Evolutionary conservation across 2,329 filamentous ascomycete genomes (phyloP).

Genomic region (Neopestalotiopsis clavispora): DNA sequence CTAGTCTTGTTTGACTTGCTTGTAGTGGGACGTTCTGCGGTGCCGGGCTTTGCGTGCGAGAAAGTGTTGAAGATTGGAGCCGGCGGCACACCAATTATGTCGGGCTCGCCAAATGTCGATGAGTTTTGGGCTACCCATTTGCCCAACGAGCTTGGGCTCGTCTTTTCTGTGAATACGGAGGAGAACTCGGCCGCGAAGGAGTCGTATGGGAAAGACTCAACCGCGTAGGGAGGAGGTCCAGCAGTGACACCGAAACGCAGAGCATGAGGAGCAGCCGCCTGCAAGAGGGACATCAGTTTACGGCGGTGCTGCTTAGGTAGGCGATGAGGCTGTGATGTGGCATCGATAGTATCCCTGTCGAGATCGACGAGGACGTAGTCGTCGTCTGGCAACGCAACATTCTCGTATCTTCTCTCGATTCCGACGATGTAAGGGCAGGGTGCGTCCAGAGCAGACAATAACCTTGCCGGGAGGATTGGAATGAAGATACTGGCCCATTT

Average conservation of each 20-base stretch:
- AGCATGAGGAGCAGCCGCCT: slow-evolving; percentile 89
- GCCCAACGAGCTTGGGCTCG: slow-evolving; percentile 74
- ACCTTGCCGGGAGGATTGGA: slow-evolving; percentile 82
- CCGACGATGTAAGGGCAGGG: slow-evolving; percentile 97
- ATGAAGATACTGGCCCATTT: slow-evolving; percentile 96
- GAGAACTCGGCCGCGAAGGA: slow-evolving; percentile 87
- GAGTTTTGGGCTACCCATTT: slow-evolving; percentile 92
- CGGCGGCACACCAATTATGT: slow-evolving; percentile 54
- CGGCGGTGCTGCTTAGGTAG: slow-evolving; percentile 88
- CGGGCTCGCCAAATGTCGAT: slow-evolving; percentile 77
- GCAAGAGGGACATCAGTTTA: slow-evolving; percentile 86
- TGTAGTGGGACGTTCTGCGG: slow-evolving; percentile 78
- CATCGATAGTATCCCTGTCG: slow-evolving; percentile 88
- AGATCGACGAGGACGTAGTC: slow-evolving; percentile 95
- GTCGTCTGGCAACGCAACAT: slow-evolving; percentile 85
- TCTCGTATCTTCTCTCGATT: slow-evolving; percentile 89
- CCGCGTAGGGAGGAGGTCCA: slow-evolving; percentile 90
- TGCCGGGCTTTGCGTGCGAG: slow-evolving; percentile 73
- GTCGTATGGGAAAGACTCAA: slow-evolving; percentile 91
- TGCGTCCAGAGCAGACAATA: slow-evolving; percentile 90
- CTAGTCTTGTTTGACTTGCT: slow-evolving; percentile 68
- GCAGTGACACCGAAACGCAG: slow-evolving; percentile 82
- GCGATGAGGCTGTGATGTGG: slow-evolving; percentile 75
- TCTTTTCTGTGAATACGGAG: slow-evolving; percentile 75
- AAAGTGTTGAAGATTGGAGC: slow-evolving; percentile 91